Base-by-base conservation (phyloP, 208 protist species). In the Wallacemonas sp. region DNA sequence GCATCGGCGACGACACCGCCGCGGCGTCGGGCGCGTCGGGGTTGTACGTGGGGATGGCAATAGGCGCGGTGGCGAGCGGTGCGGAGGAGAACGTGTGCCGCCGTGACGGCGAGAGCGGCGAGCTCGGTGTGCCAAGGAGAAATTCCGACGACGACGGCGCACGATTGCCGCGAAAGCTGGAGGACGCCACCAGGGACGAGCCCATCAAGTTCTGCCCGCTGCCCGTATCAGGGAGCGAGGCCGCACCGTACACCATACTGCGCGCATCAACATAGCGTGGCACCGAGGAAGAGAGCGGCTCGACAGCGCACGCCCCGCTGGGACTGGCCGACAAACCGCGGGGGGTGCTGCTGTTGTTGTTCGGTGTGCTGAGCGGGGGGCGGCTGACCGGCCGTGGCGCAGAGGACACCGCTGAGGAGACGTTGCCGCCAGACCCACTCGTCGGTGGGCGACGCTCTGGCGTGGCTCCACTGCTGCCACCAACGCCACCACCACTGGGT, bases 21-120 rank as follows among this genome's bases (percentile, higher is more conserved):
- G 66, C 62, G 2, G 68, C 68, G 34, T 85, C 78, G 26, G 60
- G 70, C 15, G 52, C 66, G n/a, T 39, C 44, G 8, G 64, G 66
- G 66, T 81, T 79, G 72, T 85, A 89, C 21, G 73, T 78, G 6
- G 80, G 76, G 8, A 82, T 76, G 17, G 65, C 63, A 30, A 87
- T 74, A 1, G 71, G 66, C 24, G 58, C 66, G 24, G 73, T 45
- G 10, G 63, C 41, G 38, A 46, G 37, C 10, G 52, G 52, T 19
- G 37, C 63, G 58, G 36, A 53, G 24, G 46, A 63, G 39, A 41
- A 63, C 37, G 4, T 57, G 57, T 69, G 76, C 1, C 76, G 65
- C 3, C 64, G 70, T 15, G 36, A 62, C 29, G 71, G 50, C 30
- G 71, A 81, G 10, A 71, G 66, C 15, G 69, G 65, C 10, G 78